Evolutionary conservation across 176 grass and related monocot genomes (phyloP), one percentile per base, ranked within the genome.

Genomic region (Carex littledalei): DNA sequence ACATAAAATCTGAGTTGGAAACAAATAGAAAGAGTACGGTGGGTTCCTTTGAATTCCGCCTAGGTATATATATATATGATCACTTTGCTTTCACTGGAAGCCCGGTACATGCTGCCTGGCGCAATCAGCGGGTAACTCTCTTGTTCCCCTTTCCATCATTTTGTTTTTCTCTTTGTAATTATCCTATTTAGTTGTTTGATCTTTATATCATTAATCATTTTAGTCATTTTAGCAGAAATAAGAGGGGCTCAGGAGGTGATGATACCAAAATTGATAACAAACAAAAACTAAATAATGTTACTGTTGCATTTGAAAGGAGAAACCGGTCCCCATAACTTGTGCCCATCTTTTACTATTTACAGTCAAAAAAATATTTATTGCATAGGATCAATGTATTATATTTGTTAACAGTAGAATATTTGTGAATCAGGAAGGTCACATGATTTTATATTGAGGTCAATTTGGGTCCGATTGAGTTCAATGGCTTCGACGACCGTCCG

Each of bases 31-130:
- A 64, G 34, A 24, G 17, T 14, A 43, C 17, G 45, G 32, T 78
- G 78, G 29, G 58, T 64, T 64, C 34, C 60, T 81, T 78, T 78
- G 50, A 78, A 62, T 41, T 64, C 1, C 4, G 0, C 3, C 55
- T 58, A 4, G 60, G 16, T 9, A 61, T 8, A 26, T 21, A 29
- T 29, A 29, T 26, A 29, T 29, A 29, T 29, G 26, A 29, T 29
- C 79, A 59, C 79, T 62, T 81, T 63, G 79, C 79, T 63, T 63
- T 63, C 57, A 14, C 32, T 45, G 32, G 4, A 81, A 81, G 60
- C 34, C 39, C 35, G 16, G 32, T 64, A 43, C 79, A 43, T 63
- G 55, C 22, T 63, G 24, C 20, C 9, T 64, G 3, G 79, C 79
- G 79, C 18, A 81, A 64, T 81, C 59, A 81, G 63, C 79, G 79